These are phyloP conservation scores for Kalmanozyma brasiliensis DNA, from an alignment of 1,284 basidiomycete species.

Conservation along the genomic window DNA sequence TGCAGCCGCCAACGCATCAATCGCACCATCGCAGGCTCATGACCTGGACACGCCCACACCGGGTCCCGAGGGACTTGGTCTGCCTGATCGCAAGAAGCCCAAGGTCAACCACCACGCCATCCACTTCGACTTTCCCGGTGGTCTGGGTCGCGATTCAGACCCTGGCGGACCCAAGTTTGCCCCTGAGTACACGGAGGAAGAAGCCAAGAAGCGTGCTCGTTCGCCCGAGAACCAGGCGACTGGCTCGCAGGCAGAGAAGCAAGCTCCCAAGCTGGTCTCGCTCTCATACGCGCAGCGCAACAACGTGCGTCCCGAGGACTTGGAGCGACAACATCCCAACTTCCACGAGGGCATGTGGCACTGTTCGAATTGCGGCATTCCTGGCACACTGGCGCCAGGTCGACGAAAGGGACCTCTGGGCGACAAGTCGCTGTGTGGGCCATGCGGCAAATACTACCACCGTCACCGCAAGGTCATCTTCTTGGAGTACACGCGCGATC, in stretches of 20 bases:
- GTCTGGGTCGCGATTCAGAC: constrained; percentile 55
- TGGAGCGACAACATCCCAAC: constrained; percentile 63
- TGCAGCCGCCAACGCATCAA: constrained; percentile 58
- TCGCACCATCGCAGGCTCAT: constrained; percentile 47
- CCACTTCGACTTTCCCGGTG: constrained; percentile 63
- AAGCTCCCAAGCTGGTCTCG: constrained; percentile 46
- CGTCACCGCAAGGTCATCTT: constrained; percentile 59
- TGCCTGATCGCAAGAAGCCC: constrained; percentile 49
- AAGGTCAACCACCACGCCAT: constrained; percentile 57
- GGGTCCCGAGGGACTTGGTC: constrained; percentile 38
- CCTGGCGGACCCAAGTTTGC: constrained; percentile 52
- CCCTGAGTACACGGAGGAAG: constrained; percentile 45
- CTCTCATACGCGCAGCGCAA: constrained; percentile 43
- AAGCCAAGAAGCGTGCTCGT: constrained; percentile 44
- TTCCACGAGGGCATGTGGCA: constrained; percentile 66
- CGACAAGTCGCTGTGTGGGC: constrained; percentile 88
- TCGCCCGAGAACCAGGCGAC: constrained; percentile 50
- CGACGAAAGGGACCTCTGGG: constrained; percentile 82
- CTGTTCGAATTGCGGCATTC: constrained; percentile 67
- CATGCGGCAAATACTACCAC: constrained; percentile 78
- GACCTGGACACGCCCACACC: constrained; percentile 57
- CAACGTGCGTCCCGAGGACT: constrained; percentile 61
- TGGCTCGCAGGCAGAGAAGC: constrained; percentile 34
- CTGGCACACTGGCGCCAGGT: constrained; percentile 55
- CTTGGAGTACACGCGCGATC: constrained; percentile 62